Evolutionary conservation across 257 asterid genomes (phyloP), one percentile per base, ranked within the genome.

Genomic region (Phtheirospermum japonicum): DNA sequence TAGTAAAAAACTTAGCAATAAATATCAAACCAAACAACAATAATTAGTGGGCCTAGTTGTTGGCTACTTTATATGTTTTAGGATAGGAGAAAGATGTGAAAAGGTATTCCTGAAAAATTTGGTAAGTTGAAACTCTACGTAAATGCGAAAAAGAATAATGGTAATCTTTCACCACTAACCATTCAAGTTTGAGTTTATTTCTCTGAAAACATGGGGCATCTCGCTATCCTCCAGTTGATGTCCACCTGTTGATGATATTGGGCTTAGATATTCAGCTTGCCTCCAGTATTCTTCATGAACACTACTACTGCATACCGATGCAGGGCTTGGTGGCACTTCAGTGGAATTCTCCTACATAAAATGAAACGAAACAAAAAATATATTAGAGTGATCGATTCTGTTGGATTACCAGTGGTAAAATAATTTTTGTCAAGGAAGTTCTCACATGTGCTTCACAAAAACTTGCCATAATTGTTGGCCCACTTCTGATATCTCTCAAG

Each of bases 281-380:
- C 87, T 80, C 88, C 95, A 93, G 71, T 56, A 61, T 19, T 85
- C 95, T 31, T 89, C 97, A 46, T 78, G 84, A 75, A 78, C 51
- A 60, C 86, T 89, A 73, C 97, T 93, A 73, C 97, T 93, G 77
- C 95, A 87, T 32, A 85, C 87, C 28, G 99, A 89, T 68, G 97
- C 99, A 20, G 99, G 99, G 81, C 99, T 93, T 48, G 99, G 97
- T 66, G 99, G 99, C 62, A 93, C 97, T 84, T 93, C 97, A 4
- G 99, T 89, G 49, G 79, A 81, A 61, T 93, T 80, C 72, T 90
- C 97, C 99, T 93, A 64, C 23, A 82, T 72, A 56, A 74, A n/a
- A 48, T 73, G 48, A 68, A 37, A 69, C 16, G 61, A 45, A 57
- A 32, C 48, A 34, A 6, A 37, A 28, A 36, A 0, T 48, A 16